Percentiles rank a stretch among this genome's conserved stretches.
phyloP scores from a whole-genome alignment of 306 rosid genomes.

The Prunus dulcis region DNA sequence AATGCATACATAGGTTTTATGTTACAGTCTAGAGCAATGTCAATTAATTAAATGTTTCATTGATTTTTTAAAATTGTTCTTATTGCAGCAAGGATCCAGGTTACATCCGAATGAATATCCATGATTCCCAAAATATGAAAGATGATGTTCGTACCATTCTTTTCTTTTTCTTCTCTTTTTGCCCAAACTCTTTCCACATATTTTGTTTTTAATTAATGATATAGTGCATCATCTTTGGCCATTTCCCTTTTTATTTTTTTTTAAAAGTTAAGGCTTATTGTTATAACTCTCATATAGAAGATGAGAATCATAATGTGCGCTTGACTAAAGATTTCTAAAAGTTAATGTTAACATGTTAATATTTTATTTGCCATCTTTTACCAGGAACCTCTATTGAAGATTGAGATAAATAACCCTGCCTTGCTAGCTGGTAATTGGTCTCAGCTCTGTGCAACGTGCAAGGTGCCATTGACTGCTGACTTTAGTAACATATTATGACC shows the following conservation, averaged over 20 bases:
- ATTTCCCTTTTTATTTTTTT: neutral
- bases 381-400: constrained; percentile 92
- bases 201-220: neutral
- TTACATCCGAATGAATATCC: constrained; percentile 63
- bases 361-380: neutral
- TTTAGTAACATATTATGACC: constrained; percentile 1
- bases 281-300: neutral
- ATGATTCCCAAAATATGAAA: constrained; percentile 65
- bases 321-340: neutral
- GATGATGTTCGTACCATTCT: constrained; percentile 66
- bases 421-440: constrained; percentile 94
- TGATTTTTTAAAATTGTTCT: constrained; percentile 8
- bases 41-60: neutral
- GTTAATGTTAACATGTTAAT: constrained; percentile 19
- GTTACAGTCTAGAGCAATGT: neutral
- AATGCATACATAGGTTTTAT: neutral
- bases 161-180: neutral
- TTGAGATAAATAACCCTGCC: constrained; percentile 87
- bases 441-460: constrained; percentile 80
- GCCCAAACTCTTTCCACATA: neutral
- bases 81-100: constrained; percentile 96
- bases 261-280: neutral
- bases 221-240: neutral
- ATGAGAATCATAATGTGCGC: neutral
- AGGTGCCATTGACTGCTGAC: constrained; percentile 52